Percentiles rank a stretch among this genome's conserved stretches.
These are phyloP conservation scores for Meredithiella fracta DNA, from an alignment of 2,329 filamentous ascomycete species.

Conservation along the genomic window DNA sequence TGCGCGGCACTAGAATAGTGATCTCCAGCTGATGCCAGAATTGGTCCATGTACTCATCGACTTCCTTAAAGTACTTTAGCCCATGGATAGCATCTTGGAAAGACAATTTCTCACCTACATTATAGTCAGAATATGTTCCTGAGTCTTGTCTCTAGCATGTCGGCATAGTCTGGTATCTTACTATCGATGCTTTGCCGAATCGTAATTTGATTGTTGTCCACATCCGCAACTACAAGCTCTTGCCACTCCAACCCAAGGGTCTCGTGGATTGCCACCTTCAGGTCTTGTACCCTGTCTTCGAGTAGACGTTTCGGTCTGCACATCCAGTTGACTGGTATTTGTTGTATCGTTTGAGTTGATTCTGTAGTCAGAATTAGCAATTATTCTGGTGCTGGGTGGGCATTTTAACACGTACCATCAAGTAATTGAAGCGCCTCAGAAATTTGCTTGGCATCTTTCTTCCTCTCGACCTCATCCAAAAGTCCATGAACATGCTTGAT, in stretches of 20 bases:
- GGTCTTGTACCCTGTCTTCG: slow-evolving; percentile 44
- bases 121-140: slow-evolving; percentile 12
- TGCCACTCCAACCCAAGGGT: slow-evolving; percentile 57
- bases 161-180: slow-evolving; percentile 8
- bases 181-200: slow-evolving; percentile 25
- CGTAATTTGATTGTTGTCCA: slow-evolving; percentile 34
- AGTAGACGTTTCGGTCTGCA: slow-evolving; percentile 50
- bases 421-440: slow-evolving; percentile 40
- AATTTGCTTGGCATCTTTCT: slow-evolving; percentile 37
- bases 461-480: slow-evolving; percentile 43
- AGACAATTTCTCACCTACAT: slow-evolving; percentile 33
- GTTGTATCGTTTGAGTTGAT: slow-evolving; percentile 40
- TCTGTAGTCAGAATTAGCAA: slow-evolving; percentile 21
- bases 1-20: slow-evolving; percentile 44
- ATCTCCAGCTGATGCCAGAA: slow-evolving; percentile 48
- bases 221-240: slow-evolving; percentile 46
- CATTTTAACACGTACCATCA: slow-evolving; percentile 28
- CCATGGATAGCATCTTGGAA: slow-evolving; percentile 38
- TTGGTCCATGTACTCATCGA: slow-evolving; percentile 40
- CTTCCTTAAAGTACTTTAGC: slow-evolving; percentile 42
- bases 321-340: slow-evolving; percentile 42
- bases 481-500: slow-evolving; percentile 44
- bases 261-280: slow-evolving; percentile 50
- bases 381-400: neutral
- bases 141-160: slow-evolving; percentile 1